Evolutionary conservation across 257 asterid species (phyloP).

Genomic region (Schizonepeta tenuifolia): DNA sequence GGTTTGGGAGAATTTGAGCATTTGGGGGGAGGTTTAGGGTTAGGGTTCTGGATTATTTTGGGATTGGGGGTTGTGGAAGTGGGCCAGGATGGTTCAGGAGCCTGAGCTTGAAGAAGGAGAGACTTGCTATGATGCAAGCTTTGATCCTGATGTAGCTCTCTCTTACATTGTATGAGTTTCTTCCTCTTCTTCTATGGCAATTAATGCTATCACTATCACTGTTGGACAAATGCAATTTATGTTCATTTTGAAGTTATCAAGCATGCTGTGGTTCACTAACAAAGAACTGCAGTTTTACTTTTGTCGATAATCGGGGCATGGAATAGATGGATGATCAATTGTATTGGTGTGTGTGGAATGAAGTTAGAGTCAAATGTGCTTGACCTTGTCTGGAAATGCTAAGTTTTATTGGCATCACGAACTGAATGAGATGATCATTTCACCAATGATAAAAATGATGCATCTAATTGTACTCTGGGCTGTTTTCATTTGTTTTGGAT

Average conservation of each 20-base stretch:
- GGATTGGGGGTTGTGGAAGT: slow-evolving; percentile 43
- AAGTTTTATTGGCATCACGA: slow-evolving; percentile 16
- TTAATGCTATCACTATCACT: slow-evolving; percentile 4
- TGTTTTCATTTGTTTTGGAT: slow-evolving; percentile 28
- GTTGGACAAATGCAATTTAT: slow-evolving; percentile 17
- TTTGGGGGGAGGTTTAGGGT: slow-evolving; percentile 43
- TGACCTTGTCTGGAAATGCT: slow-evolving; percentile 28
- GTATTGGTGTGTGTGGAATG: slow-evolving; percentile 7
- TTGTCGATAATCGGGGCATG: slow-evolving; percentile 16
- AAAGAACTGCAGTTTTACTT: slow-evolving; percentile 21
- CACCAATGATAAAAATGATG: slow-evolving; percentile 12
- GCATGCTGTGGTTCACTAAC: slow-evolving; percentile 27
- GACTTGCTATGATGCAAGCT: slow-evolving; percentile 57
- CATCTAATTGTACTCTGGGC: slow-evolving; percentile 22
- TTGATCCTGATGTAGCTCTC: slow-evolving; percentile 78
- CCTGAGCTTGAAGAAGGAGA: slow-evolving; percentile 94
- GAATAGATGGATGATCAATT: slow-evolving; percentile 11
- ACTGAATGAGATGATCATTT: slow-evolving; percentile 28
- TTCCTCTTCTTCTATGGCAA: slow-evolving; percentile 35
- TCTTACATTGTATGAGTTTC: slow-evolving; percentile 87
- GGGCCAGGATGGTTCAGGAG: slow-evolving; percentile 56
- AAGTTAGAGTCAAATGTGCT: slow-evolving; percentile 25
- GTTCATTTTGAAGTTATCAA: slow-evolving; percentile 22
- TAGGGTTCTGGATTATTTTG: slow-evolving; percentile 33
- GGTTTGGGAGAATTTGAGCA: slow-evolving; percentile 59